phyloP scores from a whole-genome alignment of 2,329 filamentous ascomycete genomes.

The Venturia carpophila region DNA sequence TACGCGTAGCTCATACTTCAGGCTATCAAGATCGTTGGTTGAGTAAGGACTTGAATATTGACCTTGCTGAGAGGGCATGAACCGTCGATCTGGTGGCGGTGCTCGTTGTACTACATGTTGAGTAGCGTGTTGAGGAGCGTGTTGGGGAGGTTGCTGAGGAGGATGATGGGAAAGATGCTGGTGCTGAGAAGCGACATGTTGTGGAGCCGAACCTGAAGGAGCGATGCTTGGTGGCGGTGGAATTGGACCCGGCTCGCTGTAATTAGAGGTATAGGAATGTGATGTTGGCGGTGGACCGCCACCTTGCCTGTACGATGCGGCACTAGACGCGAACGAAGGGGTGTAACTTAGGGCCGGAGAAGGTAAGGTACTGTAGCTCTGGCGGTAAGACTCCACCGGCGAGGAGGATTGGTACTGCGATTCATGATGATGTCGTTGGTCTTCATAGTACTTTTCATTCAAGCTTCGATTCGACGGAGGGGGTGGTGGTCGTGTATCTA shows the following conservation, averaged over 20 bases:
- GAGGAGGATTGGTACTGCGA: slow-evolving; percentile 13
- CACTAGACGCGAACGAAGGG: slow-evolving; percentile 16
- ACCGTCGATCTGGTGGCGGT: background rate
- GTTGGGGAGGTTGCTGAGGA: background rate
- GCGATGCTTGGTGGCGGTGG: slow-evolving; percentile 11
- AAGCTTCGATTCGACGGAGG: slow-evolving; percentile 8
- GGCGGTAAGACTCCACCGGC: slow-evolving; percentile 13
- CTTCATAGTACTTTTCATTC: slow-evolving; percentile 6
- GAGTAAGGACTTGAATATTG: slow-evolving; percentile 8
- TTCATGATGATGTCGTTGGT: slow-evolving; percentile 12
- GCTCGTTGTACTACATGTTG: slow-evolving; percentile 7
- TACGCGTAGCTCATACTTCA: slow-evolving; percentile 48
- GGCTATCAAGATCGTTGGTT: slow-evolving; percentile 13
- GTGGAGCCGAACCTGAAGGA: background rate
- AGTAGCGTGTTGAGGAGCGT: background rate
- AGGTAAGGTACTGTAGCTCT: slow-evolving; percentile 14
- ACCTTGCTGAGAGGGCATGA: background rate
- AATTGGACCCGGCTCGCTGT: background rate
- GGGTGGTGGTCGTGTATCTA: slow-evolving; percentile 15
- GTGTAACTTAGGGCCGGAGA: slow-evolving; percentile 14
- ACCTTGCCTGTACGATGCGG: slow-evolving; percentile 29
- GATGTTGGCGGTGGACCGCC: slow-evolving; percentile 1
- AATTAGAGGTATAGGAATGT: slow-evolving; percentile 3
- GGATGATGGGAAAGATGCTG: background rate
- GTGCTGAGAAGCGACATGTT: background rate